Conservation (phyloP, 2,329 filamentous ascomycete genomes). For the Dichotomopilus funicola region DNA sequence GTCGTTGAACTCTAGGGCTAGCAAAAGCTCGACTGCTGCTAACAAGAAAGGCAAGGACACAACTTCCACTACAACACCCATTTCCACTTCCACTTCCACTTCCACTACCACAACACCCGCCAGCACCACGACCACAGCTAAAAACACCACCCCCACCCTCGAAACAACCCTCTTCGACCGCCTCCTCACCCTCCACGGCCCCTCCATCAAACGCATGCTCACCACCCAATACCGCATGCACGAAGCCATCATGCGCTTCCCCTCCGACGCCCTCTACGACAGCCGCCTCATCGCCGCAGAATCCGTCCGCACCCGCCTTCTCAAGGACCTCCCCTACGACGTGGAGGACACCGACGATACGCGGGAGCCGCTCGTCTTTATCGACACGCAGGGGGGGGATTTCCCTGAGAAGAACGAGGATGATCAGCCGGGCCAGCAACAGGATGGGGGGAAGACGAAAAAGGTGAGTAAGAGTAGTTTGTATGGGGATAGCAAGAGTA, state of each 20-base stretch:
- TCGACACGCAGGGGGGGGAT: conserved; percentile 91
- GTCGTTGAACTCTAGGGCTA: conserved; percentile 53
- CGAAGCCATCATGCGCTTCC: conserved; percentile 89
- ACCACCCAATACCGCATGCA: conserved; percentile 99
- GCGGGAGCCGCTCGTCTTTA: conserved; percentile 80
- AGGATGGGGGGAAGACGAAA: conserved; percentile 28
- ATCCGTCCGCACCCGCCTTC: conserved; percentile 64
- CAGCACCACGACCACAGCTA: too few relatives aligned
- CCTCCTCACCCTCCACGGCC: conserved; percentile 72
- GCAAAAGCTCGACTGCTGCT: conserved; percentile 13
- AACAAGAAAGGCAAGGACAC: conserved; percentile 24
- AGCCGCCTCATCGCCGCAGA: conserved; percentile 75
- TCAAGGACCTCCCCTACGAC: conserved; percentile 71
- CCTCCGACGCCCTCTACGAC: conserved; percentile 82
- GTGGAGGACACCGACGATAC: conserved; percentile 82
- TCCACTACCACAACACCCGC: conserved; percentile 22
- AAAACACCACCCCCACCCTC: conserved; percentile 40
- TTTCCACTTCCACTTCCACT: background rate
- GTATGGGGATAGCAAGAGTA: conserved; percentile 68
- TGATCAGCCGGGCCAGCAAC: conserved; percentile 30
- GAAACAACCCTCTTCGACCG: conserved; percentile 93
- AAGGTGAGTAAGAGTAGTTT: conserved; percentile 39
- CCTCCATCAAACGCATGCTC: conserved; percentile 84
- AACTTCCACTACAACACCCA: conserved; percentile 24
- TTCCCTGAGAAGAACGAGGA: conserved; percentile 80